Base-by-base conservation (phyloP, 2,329 filamentous ascomycete genomes). In the Emergomyces orientalis region DNA sequence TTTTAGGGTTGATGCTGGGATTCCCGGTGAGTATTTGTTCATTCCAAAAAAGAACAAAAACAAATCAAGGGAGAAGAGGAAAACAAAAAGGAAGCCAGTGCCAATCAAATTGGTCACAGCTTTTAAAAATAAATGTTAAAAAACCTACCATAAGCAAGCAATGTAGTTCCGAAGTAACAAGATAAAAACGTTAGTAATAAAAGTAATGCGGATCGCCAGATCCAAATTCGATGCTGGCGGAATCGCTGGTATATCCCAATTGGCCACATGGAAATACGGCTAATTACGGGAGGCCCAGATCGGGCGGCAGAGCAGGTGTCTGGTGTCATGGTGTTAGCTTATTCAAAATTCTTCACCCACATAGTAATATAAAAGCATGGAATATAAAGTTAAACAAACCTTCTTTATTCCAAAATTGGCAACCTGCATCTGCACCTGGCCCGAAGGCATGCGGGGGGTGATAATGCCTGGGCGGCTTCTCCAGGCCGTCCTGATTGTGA, bases 401-500 rank as follows among this genome's bases (percentile, higher is more conserved):
- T 62, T 67, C 63, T 64, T 62, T 60, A 59, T 64, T 59, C 63
- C 52, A 59, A 25, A 62, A 62, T 62, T 25, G 61, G 62, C 62
- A 25, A 58, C 64, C 63, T 61, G 65, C 63, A 62, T 65, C 63
- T 63, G 65, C 64, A 58, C 63, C 49, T 14, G 7, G 19, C 45
- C n/a, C 9, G n/a, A 7, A 5, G 27, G 14, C n/a, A 25, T 22
- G 43, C 19, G 34, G 5, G 5, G 61, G 39, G 7, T 43, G 32
- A 34, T 39, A 14, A n/a, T 25, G 37, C 47, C n/a, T 27, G 57
- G 37, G 63, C 56, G 13, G 63, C 41, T 14, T 61, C 27, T 65
- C 63, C 13, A 67, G 56, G 25, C 60, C 32, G 13, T 64, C 65
- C 1, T 32, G 49, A 41, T 61, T 25, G 37, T 65, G 27, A 22